Evolutionary conservation across 441 rosid genomes (phyloP), one percentile per base, ranked within the genome.

Genomic region (Adansonia rubrostipa): DNA sequence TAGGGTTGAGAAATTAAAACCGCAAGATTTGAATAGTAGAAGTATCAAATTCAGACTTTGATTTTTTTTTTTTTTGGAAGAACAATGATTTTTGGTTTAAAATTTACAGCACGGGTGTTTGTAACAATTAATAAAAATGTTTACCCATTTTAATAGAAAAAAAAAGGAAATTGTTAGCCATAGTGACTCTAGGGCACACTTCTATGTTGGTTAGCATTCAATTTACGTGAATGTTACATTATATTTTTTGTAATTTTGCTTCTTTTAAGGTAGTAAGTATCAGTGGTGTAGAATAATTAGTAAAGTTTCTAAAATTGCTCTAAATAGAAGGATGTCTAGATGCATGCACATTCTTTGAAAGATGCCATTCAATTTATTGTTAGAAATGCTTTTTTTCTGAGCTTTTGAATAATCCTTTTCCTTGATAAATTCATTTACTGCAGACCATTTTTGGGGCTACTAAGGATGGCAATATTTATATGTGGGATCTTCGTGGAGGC

Each of bases 401-500:
- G 63, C 45, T 67, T 77, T 64, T 75, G 75, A 33, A 24, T 48
- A 61, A 44, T 40, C 72, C 68, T 63, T 75, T 7, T 68, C 22
- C 53, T 24, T 58, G 42, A 51, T 28, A 68, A 54, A 20, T 74
- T 65, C 75, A 64, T 71, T 79, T 71, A 24, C 47, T 75, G 57
- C 69, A 96, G 99, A 83, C 85, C 58, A 85, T 96, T 78, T 89
- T 93, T 80, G 98, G 93, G 71, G 97, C 97, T 75, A 94, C 95
- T 77, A 86, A 86, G 85, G 78, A 82, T 76, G 99, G 98, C 80
- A 82, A 75, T 67, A 85, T 96, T 70, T 89, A 90, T 77, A 71
- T 89, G 73, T 96, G 98, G 98, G 98, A 96, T 88, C 89, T 96
- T 75, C 95, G 99, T 68, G 94, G 98, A 56, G 99, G 99, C 80